Percentiles rank a stretch among this genome's conserved stretches.
Evolutionary conservation across 2,329 filamentous ascomycete species (phyloP).

Genomic region (Rhynchosporium graminicola): DNA sequence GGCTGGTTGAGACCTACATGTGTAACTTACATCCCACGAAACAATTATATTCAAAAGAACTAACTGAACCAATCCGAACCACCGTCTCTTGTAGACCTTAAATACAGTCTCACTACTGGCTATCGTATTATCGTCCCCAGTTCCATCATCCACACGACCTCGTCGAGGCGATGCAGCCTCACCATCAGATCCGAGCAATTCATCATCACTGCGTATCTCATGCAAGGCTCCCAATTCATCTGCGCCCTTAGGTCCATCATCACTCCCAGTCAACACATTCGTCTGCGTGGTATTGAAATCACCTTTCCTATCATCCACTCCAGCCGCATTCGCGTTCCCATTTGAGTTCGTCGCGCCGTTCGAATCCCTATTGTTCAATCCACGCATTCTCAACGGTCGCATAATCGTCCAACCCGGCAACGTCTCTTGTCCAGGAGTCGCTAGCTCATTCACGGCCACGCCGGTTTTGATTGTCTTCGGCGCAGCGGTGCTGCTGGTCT

Average conservation of each 20-base stretch:
- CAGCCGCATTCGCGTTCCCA: conserved; percentile 17
- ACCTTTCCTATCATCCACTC: conserved; percentile 14
- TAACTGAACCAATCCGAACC: conserved; percentile 82
- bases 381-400: conserved; percentile 31
- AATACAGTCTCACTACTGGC: conserved; percentile 39
- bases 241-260: conserved; percentile 14
- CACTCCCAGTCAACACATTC: conserved; percentile 25
- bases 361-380: conserved; percentile 22
- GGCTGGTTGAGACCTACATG: conserved; percentile 13
- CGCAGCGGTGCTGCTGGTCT: conserved; percentile 9
- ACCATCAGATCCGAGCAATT: conserved; percentile 32
- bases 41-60: conserved; percentile 89
- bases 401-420: conserved; percentile 35
- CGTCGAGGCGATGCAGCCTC: conserved; percentile 16
- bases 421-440: conserved; percentile 14
- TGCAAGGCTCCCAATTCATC: conserved; percentile 33
- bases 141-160: conserved; percentile 9
- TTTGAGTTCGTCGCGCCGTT: conserved; percentile 7
- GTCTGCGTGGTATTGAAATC: conserved; percentile 28
- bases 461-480: conserved; percentile 14
- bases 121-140: conserved; percentile 13
- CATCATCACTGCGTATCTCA: conserved; percentile 39
- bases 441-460: conserved; percentile 16
- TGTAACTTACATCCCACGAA: conserved; percentile 83
- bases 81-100: conserved; percentile 78